Conservation (phyloP, 495 filamentous ascomycete genomes). For the Parachaetomium inaequale region DNA sequence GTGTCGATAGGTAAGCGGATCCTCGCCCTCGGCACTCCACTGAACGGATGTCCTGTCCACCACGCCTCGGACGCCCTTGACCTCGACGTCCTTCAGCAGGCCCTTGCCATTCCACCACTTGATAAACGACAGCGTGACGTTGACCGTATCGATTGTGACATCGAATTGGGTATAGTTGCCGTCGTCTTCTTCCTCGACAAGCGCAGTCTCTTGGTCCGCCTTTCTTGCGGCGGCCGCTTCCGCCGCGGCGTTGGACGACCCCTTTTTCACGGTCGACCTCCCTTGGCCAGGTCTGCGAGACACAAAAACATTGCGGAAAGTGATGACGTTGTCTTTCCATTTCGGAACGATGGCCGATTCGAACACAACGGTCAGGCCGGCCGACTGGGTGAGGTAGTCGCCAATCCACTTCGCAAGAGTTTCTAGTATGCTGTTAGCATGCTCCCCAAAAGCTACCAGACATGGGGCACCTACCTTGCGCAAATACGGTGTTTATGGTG, state of each 20-base stretch:
- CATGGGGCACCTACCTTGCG: slow-evolving; percentile 62
- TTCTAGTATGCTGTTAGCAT: slow-evolving; percentile 50
- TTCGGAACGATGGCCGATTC: slow-evolving; percentile 96
- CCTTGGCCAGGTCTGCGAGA: slow-evolving; percentile 82
- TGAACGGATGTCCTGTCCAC: slow-evolving; percentile 80
- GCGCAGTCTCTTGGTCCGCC: slow-evolving; percentile 36
- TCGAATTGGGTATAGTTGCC: slow-evolving; percentile 98
- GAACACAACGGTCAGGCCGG: slow-evolving; percentile 93
- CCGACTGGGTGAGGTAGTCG: slow-evolving; percentile 91
- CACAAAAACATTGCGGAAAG: slow-evolving; percentile 95
- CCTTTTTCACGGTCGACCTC: slow-evolving; percentile 81
- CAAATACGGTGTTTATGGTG: slow-evolving; percentile 91
- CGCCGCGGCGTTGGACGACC: slow-evolving; percentile 78
- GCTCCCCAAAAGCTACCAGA: no score
- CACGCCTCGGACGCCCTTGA: slow-evolving; percentile 94
- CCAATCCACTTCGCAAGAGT: slow-evolving; percentile 89
- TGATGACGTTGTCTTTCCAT: slow-evolving; percentile 91
- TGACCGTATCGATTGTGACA: slow-evolving; percentile 87
- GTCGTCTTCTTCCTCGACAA: slow-evolving; percentile 67
- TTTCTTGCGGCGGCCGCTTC: slow-evolving; percentile 76
- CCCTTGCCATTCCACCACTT: slow-evolving; percentile 99
- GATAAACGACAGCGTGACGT: slow-evolving; percentile 93
- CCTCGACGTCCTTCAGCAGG: slow-evolving; percentile 82
- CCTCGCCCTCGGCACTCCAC: slow-evolving; percentile 65
- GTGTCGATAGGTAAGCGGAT: slow-evolving; percentile 83